Conservation (phyloP, 2,329 filamentous ascomycete species). For the Boeremia exigua region DNA sequence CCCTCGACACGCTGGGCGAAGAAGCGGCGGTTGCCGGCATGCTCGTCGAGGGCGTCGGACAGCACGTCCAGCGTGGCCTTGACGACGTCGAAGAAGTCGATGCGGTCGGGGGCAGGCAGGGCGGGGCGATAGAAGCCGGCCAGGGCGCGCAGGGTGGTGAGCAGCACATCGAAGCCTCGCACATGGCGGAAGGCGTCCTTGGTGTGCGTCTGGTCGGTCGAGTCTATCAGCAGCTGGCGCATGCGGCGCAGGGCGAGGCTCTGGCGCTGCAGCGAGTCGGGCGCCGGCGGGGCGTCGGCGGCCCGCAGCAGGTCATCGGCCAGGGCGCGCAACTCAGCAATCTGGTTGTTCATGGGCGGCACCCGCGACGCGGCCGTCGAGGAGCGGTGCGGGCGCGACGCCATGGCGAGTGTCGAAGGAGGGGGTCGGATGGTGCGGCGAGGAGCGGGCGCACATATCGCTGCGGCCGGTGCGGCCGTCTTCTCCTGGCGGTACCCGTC, state of each 20-base stretch:
- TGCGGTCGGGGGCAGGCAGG: constrained; percentile 67
- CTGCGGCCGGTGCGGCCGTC: constrained; percentile 7
- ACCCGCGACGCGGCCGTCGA: constrained; percentile 50
- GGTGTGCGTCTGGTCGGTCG: constrained; percentile 55
- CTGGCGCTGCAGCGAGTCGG: constrained; percentile 44
- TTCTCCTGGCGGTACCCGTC: no score
- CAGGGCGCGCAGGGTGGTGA: constrained; percentile 72
- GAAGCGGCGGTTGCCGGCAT: constrained; percentile 86
- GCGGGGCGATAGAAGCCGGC: constrained; percentile 78
- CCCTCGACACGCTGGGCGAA: constrained; percentile 78
- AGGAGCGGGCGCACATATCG: constrained; percentile 39
- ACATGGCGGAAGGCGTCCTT: constrained; percentile 86
- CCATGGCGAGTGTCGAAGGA: constrained; percentile 44
- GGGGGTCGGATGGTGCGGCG: constrained; percentile 29
- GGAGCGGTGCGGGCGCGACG: constrained; percentile 45
- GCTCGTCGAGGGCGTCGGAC: constrained; percentile 75
- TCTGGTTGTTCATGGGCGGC: constrained; percentile 60
- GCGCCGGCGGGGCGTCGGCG: constrained; percentile 37
- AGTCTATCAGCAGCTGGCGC: constrained; percentile 67
- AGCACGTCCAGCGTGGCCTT: constrained; percentile 76
- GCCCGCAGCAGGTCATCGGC: constrained; percentile 45
- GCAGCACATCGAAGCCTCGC: constrained; percentile 75
- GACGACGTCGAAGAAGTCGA: constrained; percentile 70
- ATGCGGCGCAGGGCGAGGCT: constrained; percentile 67
- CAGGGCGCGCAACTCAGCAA: constrained; percentile 47